phyloP scores from a whole-genome alignment of 805 yeast genomes.

The Ogataea parapolymorpha region DNA sequence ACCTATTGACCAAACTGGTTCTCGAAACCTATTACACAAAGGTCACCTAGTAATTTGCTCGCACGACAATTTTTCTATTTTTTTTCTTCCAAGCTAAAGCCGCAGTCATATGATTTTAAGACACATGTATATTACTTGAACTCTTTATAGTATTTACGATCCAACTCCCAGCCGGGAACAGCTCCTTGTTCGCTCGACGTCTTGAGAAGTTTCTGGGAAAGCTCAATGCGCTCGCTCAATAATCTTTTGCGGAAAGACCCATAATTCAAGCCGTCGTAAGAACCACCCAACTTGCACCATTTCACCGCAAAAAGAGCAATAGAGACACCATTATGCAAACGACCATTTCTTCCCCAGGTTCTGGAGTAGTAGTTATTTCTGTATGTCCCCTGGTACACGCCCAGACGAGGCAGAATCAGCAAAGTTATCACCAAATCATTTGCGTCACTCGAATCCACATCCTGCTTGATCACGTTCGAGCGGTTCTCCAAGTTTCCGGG shows the following conservation, averaged over 20 bases:
- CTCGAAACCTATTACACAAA: neutral
- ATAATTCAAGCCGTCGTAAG: constrained; percentile 17
- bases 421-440: constrained; percentile 58
- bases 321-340: constrained; percentile 76
- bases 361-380: constrained; percentile 73
- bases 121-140: constrained; percentile 1
- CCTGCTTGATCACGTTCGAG: constrained; percentile 31
- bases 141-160: constrained; percentile 14
- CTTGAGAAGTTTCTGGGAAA: constrained; percentile 9
- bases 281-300: constrained; percentile 38
- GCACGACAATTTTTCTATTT: neutral
- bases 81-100: neutral
- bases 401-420: constrained; percentile 64
- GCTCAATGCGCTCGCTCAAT: constrained; percentile 23
- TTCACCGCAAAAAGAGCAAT: constrained; percentile 55
- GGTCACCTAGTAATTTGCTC: constrained; percentile 1
- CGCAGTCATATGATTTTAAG: neutral
- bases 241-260: constrained; percentile 21
- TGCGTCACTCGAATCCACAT: constrained; percentile 23
- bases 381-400: constrained; percentile 59
- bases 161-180: constrained; percentile 15
- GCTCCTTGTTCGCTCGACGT: constrained; percentile 7
- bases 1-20: neutral
- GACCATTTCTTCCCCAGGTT: constrained; percentile 50
- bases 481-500: constrained; percentile 40